Evolutionary conservation across 495 filamentous ascomycete genomes (phyloP).

Genomic region (Pyronema domesticum): DNA sequence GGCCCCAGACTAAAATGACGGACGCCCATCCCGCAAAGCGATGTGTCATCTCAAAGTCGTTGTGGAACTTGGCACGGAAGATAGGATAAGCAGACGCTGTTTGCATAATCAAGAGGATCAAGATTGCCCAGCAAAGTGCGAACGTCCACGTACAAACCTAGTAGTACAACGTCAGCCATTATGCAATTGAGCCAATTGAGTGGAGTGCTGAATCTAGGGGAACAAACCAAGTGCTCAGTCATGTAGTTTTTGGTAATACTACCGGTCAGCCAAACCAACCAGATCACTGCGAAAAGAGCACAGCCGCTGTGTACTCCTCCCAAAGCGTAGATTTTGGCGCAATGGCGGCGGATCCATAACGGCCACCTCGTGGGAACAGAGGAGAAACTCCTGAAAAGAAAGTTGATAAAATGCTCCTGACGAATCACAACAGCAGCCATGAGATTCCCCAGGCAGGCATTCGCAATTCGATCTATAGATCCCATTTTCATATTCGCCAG

Average conservation of each 20-base stretch:
- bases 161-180: conserved; percentile 9
- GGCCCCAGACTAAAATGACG: conserved; percentile 43
- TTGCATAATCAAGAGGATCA: conserved; percentile 28
- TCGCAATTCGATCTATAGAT: not conserved
- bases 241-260: conserved; percentile 34
- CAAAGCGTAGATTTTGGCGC: conserved; percentile 58
- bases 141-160: conserved; percentile 22
- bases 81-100: conserved; percentile 33
- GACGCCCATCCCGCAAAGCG: conserved; percentile 48
- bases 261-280: conserved; percentile 46
- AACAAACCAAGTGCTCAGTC: not conserved
- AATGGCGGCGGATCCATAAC: conserved; percentile 42
- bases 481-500: not conserved
- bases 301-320: conserved; percentile 62
- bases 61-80: conserved; percentile 37
- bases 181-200: not conserved
- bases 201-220: not conserved
- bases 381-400: conserved; percentile 41
- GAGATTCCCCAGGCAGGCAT: not conserved
- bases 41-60: conserved; percentile 50
- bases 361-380: conserved; percentile 41
- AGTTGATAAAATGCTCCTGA: conserved; percentile 59
- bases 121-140: conserved; percentile 30
- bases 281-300: conserved; percentile 46
- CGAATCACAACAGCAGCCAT: conserved; percentile 24